Evolutionary conservation across 371 early-diverging fungal species (phyloP), one percentile per base, ranked within the genome.

Genomic region (Mucor racemosus): DNA sequence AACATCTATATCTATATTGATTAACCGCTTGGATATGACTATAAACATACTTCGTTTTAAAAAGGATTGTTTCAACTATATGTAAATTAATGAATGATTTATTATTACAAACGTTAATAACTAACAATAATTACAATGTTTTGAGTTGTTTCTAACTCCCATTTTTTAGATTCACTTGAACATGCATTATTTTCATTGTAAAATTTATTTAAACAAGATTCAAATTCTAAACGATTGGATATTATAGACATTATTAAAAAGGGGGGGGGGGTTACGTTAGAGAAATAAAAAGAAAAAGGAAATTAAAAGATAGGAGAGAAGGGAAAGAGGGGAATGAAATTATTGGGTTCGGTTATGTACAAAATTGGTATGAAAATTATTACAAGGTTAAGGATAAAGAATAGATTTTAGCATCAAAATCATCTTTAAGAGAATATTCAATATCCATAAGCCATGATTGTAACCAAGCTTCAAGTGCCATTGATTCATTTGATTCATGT

Each of bases 381-480:
- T 60, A 26, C 26, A 44, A 26, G 40, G 34, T 60, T n/a, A 60
- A n/a, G 1, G 33, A n/a, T 26, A 50, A 7, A 11, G 34, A 31
- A 15, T 14, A 17, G 11, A 59, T 50, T 59, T 58, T 38, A 10
- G 58, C 14, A 53, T 70, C 61, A 50, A 72, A 60, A 11, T 44
- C 53, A 1, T 60, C 61, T n/a, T 64, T 64, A 15, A 72, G 53
- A 61, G 31, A 34, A 39, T 31, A 60, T 31, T 72, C 64, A 53
- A 72, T 31, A 60, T 72, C 68, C 35, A 57, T 36, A 21, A 72
- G 35, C 72, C 72, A 72, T 14, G 72, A 63, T 2, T 36, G 19
- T 17, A 72, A 54, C 72, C 72, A 72, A 35, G 65, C 68, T 33
- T 64, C 14, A 5, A 72, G 40, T 7, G 68, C 72, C 1, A 42